Evolutionary conservation across 2,329 filamentous ascomycete genomes (phyloP).

Genomic region (Fusarium burgessii): DNA sequence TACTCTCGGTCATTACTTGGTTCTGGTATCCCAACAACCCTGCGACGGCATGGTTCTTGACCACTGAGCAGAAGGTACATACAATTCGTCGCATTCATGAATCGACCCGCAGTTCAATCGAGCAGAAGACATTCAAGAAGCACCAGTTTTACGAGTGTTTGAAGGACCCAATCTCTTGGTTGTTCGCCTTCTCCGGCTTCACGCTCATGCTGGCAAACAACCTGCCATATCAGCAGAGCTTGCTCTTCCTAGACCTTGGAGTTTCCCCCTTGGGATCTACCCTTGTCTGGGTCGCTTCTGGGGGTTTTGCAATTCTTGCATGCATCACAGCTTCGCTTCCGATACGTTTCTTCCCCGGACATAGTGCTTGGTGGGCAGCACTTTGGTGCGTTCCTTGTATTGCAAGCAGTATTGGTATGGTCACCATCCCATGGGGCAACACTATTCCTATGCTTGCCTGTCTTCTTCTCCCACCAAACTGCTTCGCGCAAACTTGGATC

Average conservation of each 20-base stretch:
- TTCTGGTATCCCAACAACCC: conserved; percentile 8
- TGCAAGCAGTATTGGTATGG: conserved; percentile 29
- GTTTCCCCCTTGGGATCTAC: not conserved
- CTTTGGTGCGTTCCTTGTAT: conserved; percentile 42
- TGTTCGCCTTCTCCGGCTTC: not conserved
- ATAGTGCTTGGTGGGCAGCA: conserved; percentile 37
- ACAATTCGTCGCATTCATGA: not conserved
- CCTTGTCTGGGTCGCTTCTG: not conserved
- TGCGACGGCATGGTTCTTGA: conserved; percentile 4
- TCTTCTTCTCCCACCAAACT: not conserved
- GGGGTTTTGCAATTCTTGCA: not conserved
- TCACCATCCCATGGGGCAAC: conserved; percentile 1
- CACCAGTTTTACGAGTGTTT: not conserved
- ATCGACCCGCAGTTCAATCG: not conserved
- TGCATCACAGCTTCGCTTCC: conserved; percentile 35
- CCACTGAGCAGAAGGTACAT: conserved; percentile 1
- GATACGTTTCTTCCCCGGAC: conserved; percentile 28
- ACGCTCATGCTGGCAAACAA: conserved; percentile 8
- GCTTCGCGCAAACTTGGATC: conserved; percentile 5
- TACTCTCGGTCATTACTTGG: not conserved
- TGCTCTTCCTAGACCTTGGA: conserved; percentile 1
- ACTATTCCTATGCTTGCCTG: not conserved
- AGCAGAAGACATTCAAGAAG: conserved; percentile 8
- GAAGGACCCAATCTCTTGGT: not conserved
- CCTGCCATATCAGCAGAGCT: not conserved